Base-by-base conservation (phyloP, 1,284 basidiomycete genomes). In the Ceratobasidium papillatum region DNA sequence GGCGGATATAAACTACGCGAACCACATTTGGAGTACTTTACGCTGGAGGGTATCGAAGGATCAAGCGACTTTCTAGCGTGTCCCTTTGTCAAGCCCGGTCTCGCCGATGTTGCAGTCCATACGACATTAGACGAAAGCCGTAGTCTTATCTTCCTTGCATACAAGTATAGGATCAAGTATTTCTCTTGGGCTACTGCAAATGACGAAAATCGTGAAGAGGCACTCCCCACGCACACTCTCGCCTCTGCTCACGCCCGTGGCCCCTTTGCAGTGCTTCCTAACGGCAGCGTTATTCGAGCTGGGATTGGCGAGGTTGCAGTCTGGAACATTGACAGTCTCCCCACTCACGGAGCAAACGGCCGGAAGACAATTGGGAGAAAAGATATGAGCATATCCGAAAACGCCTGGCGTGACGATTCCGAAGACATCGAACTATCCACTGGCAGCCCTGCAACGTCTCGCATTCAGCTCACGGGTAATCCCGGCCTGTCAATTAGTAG, bases 191-290 rank as follows among this genome's bases (percentile, higher is more conserved):
- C 36, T 12, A 22, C 22, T 12, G 27, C 54, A 19, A 49, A 47
- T 30, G 58, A 27, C 8, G 49, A 51, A 17, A 19, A 36, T 22
- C 22, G 41, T n/a, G 32, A 36, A 8, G 38, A 41, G 17, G 17
- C 58, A 11, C n/a, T 63, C 27, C 58, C 71, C 14, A 32, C 45
- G 1, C 72, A 74, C 54, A 74, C 72, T n/a, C 41, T 74, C n/a
- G 36, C 49, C 17, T 64, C 71, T 19, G 7, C 9, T 14, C 64
- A 52, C n/a, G 14, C 32, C 11, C 32, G 9, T n/a, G 65, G 65
- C 51, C 65, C 65, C 4, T 30, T 68, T 11, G 19, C 19, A 8
- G 51, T 43, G 7, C 32, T 68, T 54, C 65, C 65, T 8, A 56
- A 68, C 34, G 72, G 72, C 12, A 64, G 43, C 12, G n/a, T 74